These are phyloP conservation scores for Phytophthora multivora DNA, from an alignment of 352 stramenopile genomes.

Conservation along the genomic window DNA sequence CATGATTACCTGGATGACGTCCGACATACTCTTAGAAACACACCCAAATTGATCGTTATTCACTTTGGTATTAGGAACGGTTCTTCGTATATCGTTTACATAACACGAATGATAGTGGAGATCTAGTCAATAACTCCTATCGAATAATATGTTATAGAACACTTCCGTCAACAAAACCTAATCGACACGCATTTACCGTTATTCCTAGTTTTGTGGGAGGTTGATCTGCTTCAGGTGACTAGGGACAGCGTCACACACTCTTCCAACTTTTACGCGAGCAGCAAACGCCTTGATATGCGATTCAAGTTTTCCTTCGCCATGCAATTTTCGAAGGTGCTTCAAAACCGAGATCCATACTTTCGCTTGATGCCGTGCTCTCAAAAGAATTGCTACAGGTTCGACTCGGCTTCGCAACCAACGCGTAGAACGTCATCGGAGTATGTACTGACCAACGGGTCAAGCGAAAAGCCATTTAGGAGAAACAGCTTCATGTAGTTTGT, in stretches of 20 bases:
- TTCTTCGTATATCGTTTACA: too few relatives aligned
- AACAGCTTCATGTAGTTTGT: conserved; percentile 15
- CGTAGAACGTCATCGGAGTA: neutral
- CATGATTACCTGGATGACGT: too few relatives aligned
- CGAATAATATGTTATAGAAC: neutral
- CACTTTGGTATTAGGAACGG: too few relatives aligned
- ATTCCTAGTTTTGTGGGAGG: neutral
- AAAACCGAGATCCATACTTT: conserved; percentile 5
- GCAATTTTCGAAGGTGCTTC: conserved; percentile 1
- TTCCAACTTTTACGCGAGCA: neutral
- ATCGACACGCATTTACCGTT: neutral
- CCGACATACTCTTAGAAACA: too few relatives aligned
- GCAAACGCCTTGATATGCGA: neutral
- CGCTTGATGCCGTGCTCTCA: conserved; percentile 3
- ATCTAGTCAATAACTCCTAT: too few relatives aligned
- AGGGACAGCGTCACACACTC: neutral
- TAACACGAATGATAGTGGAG: too few relatives aligned
- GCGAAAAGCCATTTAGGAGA: conserved; percentile 4
- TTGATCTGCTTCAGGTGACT: neutral
- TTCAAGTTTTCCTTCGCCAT: conserved; percentile 6
- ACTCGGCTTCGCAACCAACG: neutral
- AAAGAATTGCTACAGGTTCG: conserved; percentile 7
- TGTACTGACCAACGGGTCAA: neutral
- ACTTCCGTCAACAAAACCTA: neutral
- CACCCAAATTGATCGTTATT: too few relatives aligned